Conservation (phyloP, 1,139 yeast species). For the Candida gigantensis region DNA sequence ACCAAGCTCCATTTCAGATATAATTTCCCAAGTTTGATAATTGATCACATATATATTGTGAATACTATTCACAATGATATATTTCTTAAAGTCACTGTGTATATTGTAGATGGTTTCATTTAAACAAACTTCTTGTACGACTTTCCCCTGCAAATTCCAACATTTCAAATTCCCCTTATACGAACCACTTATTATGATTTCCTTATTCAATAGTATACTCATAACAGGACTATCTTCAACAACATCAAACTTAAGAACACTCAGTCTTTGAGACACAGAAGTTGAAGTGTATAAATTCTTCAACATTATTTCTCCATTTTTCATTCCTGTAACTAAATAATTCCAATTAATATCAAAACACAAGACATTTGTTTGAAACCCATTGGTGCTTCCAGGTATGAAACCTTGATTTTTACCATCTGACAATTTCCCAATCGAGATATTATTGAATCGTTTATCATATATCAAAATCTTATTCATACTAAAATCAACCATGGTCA, state of each 20-base stretch:
- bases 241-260: constrained; percentile 21
- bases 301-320: constrained; percentile 30
- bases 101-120: constrained; percentile 25
- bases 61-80: constrained; percentile 26
- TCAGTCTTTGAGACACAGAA: constrained; percentile 27
- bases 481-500: constrained; percentile 35
- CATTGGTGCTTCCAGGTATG: constrained; percentile 35
- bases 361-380: constrained; percentile 17
- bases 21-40: constrained; percentile 17
- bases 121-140: constrained; percentile 18
- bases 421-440: constrained; percentile 38
- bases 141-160: constrained; percentile 32
- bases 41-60: constrained; percentile 23
- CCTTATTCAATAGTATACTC: constrained; percentile 22
- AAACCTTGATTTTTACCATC: constrained; percentile 45
- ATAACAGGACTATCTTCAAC: constrained; percentile 18
- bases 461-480: constrained; percentile 38
- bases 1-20: constrained; percentile 12
- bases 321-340: constrained; percentile 32
- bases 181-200: constrained; percentile 32
- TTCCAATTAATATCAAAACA: constrained; percentile 36
- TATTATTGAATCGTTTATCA: constrained; percentile 34
- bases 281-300: constrained; percentile 39
- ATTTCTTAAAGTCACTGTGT: constrained; percentile 31
- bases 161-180: constrained; percentile 25